Conservation (phyloP, 768 basidiomycete species). For the Tylopilus plumbeoviolaceoides region DNA sequence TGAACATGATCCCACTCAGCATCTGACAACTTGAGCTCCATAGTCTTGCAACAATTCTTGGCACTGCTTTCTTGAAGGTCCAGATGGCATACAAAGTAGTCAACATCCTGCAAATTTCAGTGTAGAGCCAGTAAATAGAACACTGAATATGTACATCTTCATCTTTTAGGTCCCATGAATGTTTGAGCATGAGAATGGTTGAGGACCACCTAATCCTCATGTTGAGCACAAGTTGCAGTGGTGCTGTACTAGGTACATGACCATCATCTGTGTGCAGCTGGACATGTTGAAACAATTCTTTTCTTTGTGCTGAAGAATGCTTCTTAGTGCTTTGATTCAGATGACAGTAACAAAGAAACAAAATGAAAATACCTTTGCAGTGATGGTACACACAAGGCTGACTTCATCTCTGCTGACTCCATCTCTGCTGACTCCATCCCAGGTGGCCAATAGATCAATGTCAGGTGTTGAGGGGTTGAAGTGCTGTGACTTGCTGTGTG, state of each 20-base stretch:
- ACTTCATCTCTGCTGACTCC: background rate
- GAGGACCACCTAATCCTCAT: too few species aligned
- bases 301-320: too few species aligned
- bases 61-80: background rate
- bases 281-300: background rate
- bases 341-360: too few species aligned
- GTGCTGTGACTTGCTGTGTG: background rate
- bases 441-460: background rate
- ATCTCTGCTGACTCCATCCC: too few species aligned
- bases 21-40: background rate
- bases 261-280: too few species aligned
- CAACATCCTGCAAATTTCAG: background rate
- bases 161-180: background rate
- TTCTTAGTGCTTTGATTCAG: too few species aligned
- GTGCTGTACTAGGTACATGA: too few species aligned
- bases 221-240: too few species aligned
- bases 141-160: too few species aligned
- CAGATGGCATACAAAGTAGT: background rate
- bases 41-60: background rate
- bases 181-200: background rate
- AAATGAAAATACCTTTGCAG: constrained; percentile 6
- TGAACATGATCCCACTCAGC: background rate
- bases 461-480: background rate
- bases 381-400: constrained; percentile 3
- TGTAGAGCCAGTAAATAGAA: too few species aligned